Percentiles rank a stretch among this genome's conserved stretches.
phyloP scores from a whole-genome alignment of 2,329 filamentous ascomycete genomes.

The Fusarium pseudonygamai region DNA sequence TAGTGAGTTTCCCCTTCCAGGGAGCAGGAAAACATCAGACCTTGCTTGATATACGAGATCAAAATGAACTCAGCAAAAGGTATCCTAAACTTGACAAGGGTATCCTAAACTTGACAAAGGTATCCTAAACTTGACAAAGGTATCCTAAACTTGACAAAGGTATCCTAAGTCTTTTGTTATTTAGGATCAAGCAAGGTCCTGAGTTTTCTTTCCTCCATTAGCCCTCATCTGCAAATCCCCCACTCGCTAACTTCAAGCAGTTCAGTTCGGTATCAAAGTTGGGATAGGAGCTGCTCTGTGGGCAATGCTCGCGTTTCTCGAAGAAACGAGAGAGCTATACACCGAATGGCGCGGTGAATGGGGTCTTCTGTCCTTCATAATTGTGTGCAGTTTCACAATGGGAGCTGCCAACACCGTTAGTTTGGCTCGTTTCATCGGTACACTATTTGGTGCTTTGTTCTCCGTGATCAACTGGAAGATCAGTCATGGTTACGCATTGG shows the following conservation, averaged over 20 bases:
- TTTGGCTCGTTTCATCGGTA: slow-evolving; percentile 85
- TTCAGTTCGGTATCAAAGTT: slow-evolving; percentile 87
- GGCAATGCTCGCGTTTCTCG: slow-evolving; percentile 87
- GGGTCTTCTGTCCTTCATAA: slow-evolving; percentile 96
- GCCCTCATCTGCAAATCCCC: neutral
- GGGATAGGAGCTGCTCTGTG: slow-evolving; percentile 89
- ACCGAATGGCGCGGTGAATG: slow-evolving; percentile 93
- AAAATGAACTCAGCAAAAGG: neutral
- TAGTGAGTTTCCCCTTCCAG: slow-evolving; percentile 41
- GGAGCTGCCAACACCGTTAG: slow-evolving; percentile 97
- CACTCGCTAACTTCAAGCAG: slow-evolving; percentile 48
- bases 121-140: neutral
- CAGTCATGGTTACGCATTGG: slow-evolving; percentile 76
- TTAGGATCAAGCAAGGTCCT: neutral
- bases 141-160: too few species aligned
- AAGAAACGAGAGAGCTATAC: slow-evolving; percentile 80
- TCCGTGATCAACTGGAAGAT: slow-evolving; percentile 83
- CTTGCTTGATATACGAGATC: too few species aligned
- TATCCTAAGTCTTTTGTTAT: too few species aligned
- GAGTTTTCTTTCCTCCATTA: neutral
- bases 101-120: neutral
- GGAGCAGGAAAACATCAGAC: neutral
- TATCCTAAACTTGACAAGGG: neutral
- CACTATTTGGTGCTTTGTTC: slow-evolving; percentile 79
- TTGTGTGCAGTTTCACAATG: slow-evolving; percentile 98